Evolutionary conservation across 1,284 basidiomycete species (phyloP).

Genomic region (Ceratobasidium sp.): DNA sequence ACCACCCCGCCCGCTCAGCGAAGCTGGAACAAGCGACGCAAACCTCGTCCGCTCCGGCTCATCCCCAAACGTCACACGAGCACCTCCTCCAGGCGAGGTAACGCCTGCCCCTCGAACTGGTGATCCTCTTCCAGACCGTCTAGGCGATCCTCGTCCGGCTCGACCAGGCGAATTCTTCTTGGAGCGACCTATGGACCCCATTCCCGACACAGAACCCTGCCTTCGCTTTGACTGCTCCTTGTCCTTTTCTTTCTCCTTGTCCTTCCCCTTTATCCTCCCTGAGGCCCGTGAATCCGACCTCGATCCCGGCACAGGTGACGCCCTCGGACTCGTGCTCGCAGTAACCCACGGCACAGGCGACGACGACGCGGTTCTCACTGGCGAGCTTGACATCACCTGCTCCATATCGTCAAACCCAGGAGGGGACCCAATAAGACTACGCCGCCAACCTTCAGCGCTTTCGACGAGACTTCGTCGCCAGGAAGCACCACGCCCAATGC

Average conservation of each 20-base stretch:
- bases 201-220: neutral
- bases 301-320: conserved; percentile 19
- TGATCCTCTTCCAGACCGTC: conserved; percentile 23
- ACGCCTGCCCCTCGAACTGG: conserved; percentile 3
- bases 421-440: conserved; percentile 15
- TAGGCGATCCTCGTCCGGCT: neutral
- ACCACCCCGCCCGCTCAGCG: too few species aligned
- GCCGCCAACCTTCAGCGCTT: conserved; percentile 25
- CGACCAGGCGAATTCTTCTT: too few species aligned
- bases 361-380: conserved; percentile 3
- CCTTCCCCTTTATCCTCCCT: too few species aligned
- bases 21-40: conserved; percentile 6
- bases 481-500: conserved; percentile 26
- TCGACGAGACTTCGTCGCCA: conserved; percentile 37
- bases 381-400: conserved; percentile 10
- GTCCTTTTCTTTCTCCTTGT: too few species aligned
- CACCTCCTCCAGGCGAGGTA: conserved; percentile 15
- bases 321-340: conserved; percentile 28
- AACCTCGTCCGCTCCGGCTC: conserved; percentile 16
- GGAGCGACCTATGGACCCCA: too few species aligned
- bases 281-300: neutral
- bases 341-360: conserved; percentile 30
- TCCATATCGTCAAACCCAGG: neutral
- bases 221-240: too few species aligned
- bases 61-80: conserved; percentile 38